Base-by-base conservation (phyloP, 2,329 filamentous ascomycete species). In the Neofusicoccum laricinum region DNA sequence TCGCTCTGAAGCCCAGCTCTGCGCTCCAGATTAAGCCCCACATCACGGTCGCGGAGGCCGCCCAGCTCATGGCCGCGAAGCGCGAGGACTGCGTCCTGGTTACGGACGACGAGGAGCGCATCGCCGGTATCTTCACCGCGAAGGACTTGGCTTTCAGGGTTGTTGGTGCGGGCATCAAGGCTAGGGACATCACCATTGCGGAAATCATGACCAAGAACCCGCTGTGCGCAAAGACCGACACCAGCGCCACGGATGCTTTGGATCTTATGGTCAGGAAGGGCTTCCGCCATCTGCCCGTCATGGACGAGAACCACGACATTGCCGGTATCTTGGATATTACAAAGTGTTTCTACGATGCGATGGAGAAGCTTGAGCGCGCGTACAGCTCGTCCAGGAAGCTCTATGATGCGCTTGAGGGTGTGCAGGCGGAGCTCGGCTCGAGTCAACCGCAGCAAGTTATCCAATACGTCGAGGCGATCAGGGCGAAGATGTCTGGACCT, bases 131-230 rank as follows among this genome's bases (percentile, higher is more conserved):
- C 77, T 99, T 99, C 78, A 99, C 95, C 0, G 95, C 95, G 69
- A 99, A 99, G 83, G 95, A 99, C 82, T 84, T 99, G 75, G 95
- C 95, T 17, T 99, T 98, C 83, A 89, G 95, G 65, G 95, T 99
- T 11, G 94, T 99, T 30, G 95, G 94, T 64, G 88, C 89, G 64
- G 95, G 95, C 32, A 85, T 93, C 73, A 96, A 97, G 81, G 91
- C 95, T 36, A 90, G 87, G 76, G 92, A 89, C 75, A 88, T 98
- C 71, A 96, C 92, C 21, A 97, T 99, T 75, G 91, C 93, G 69
- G 93, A 98, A 75, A 99, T 99, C 78, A 99, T 99, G 95, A 99
- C 95, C 76, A 97, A 98, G 84, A 99, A 99, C 81, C 95, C 95
- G 11, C 87, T 99, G 15, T 99, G 95, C 77, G 95, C 95, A 63